Evolutionary conservation across 2,329 filamentous ascomycete genomes (phyloP).

Genomic region (Nakataea oryzae): DNA sequence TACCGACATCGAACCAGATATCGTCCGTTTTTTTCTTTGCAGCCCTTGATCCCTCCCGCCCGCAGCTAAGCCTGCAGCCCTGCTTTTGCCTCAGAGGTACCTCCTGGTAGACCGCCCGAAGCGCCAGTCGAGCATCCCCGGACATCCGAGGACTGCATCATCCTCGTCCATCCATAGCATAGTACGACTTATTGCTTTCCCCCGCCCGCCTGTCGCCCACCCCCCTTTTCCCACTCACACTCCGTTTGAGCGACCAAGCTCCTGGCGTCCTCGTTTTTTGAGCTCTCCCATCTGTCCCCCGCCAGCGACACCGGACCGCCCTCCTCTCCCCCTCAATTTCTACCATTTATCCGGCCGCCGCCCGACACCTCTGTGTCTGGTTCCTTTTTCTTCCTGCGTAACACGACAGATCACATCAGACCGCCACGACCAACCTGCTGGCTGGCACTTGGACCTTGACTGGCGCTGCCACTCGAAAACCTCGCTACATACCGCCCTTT

Average conservation of each 20-base stretch:
- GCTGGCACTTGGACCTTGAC: too few species aligned
- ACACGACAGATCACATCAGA: neutral
- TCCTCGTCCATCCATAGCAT: neutral
- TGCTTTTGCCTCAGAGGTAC: neutral
- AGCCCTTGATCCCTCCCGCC: neutral
- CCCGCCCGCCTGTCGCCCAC: neutral
- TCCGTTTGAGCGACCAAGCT: neutral
- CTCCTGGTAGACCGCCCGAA: neutral
- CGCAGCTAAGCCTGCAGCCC: neutral
- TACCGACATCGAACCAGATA: neutral
- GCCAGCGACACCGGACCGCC: neutral
- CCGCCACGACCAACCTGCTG: neutral
- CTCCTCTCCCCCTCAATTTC: neutral
- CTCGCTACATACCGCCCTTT: neutral
- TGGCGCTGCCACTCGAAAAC: too few species aligned
- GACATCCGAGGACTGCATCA: conserved; percentile 2
- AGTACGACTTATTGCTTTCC: neutral
- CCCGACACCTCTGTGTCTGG: too few species aligned
- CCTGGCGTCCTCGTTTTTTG: neutral
- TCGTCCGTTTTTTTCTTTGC: too few species aligned
- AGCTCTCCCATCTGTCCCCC: neutral
- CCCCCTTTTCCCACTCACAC: neutral
- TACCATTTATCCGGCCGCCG: neutral
- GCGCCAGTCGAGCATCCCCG: conserved; percentile 1
- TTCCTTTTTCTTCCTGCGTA: neutral